These are phyloP conservation scores for Monosporozyma aquatica DNA, from an alignment of 805 yeast genomes.

Conservation along the genomic window DNA sequence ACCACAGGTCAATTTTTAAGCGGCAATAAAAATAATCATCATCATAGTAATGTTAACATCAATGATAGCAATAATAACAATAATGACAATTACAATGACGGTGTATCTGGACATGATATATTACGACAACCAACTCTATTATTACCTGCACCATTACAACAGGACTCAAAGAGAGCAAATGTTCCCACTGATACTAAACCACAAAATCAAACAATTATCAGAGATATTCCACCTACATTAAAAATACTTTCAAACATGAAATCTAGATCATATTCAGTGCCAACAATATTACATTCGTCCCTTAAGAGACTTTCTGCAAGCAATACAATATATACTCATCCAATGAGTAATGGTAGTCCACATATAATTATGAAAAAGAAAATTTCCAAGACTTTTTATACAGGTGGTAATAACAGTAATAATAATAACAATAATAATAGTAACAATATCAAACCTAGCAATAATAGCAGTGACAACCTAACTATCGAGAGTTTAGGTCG, in stretches of 20 bases:
- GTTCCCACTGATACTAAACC: not conserved
- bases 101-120: not conserved
- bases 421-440: not conserved
- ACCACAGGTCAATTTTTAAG: slow-evolving; percentile 27
- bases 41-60: not conserved
- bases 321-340: slow-evolving; percentile 3
- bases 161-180: not conserved
- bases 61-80: not conserved
- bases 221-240: slow-evolving; percentile 3
- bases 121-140: not conserved
- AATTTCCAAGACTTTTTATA: not conserved
- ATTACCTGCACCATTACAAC: not conserved
- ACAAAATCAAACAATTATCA: not conserved
- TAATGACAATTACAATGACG: not conserved
- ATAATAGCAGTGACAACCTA: not conserved
- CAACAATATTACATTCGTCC: slow-evolving; percentile 29
- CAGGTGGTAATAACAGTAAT: not conserved
- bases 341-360: slow-evolving; percentile 4
- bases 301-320: slow-evolving; percentile 19
- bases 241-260: slow-evolving; percentile 12
- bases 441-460: not conserved
- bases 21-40: not conserved
- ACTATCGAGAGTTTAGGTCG: not conserved
- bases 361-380: slow-evolving; percentile 11
- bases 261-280: slow-evolving; percentile 29